A percentile compares a stretch with the other conserved stretches of the same genome.
These are phyloP conservation scores for Flaveria sonorensis DNA, from an alignment of 129 eudicot genomes.

Conservation along the genomic window DNA sequence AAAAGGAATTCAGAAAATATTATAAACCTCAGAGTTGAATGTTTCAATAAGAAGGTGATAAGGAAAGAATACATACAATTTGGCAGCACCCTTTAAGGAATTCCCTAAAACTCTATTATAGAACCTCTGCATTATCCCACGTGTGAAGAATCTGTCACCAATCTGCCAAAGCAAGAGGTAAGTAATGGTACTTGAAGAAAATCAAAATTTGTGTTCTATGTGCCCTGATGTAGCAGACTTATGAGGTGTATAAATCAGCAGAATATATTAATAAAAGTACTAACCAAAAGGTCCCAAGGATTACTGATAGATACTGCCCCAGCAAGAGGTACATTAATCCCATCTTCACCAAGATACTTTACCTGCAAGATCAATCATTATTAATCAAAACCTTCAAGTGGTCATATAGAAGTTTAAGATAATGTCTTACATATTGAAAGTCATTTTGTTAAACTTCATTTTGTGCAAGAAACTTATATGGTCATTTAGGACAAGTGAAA, in stretches of 20 bases:
- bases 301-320: constrained; percentile 94
- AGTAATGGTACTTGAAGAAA: background rate
- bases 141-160: constrained; percentile 78
- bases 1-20: constrained; percentile 25
- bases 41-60: constrained; percentile 24
- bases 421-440: background rate
- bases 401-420: background rate
- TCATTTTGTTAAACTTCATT: constrained; percentile 1
- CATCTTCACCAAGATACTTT: constrained; percentile 93
- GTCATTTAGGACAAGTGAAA: background rate
- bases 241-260: background rate
- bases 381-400: constrained; percentile 5
- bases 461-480: constrained; percentile 1
- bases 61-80: constrained; percentile 56
- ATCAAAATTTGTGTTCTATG: background rate
- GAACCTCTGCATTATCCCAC: constrained; percentile 71
- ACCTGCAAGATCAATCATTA: constrained; percentile 51
- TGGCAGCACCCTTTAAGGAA: constrained; percentile 77
- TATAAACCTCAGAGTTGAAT: constrained; percentile 15
- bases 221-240: background rate
- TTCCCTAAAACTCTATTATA: constrained; percentile 71
- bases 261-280: constrained; percentile 38
- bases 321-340: constrained; percentile 59
- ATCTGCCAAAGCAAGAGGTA: constrained; percentile 51
- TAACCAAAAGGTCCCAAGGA: constrained; percentile 98